Evolutionary conservation across 2,329 filamentous ascomycete genomes (phyloP).

Genomic region (Phialophora chinensis): DNA sequence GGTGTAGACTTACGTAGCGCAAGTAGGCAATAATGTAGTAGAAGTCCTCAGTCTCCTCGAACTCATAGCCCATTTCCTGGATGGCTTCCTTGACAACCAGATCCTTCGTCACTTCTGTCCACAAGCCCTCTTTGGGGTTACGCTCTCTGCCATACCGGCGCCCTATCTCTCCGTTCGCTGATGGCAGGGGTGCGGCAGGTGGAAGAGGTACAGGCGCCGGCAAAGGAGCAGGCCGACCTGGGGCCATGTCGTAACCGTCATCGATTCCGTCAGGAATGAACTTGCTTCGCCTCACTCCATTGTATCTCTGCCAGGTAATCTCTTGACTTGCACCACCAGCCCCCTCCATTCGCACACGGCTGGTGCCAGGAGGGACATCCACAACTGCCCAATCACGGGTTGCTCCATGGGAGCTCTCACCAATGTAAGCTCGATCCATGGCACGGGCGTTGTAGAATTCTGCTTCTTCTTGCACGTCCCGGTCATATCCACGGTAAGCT

Average conservation of each 20-base stretch:
- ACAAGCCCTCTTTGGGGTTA: constrained; percentile 67
- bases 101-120: constrained; percentile 97
- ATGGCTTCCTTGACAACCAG: constrained; percentile 86
- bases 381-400: constrained; percentile 81
- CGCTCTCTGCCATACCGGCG: constrained; percentile 52
- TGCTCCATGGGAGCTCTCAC: constrained; percentile 75
- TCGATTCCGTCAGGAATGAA: constrained; percentile 72
- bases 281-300: constrained; percentile 74
- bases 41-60: constrained; percentile 85
- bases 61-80: constrained; percentile 81
- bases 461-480: constrained; percentile 60
- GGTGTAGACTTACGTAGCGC: constrained; percentile 69
- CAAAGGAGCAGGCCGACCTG: constrained; percentile 49
- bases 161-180: constrained; percentile 47
- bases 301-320: constrained; percentile 79
- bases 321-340: constrained; percentile 76
- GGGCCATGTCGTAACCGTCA: constrained; percentile 60
- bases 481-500: constrained; percentile 49
- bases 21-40: constrained; percentile 95
- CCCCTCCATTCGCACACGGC: constrained; percentile 81
- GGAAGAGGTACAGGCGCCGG: constrained; percentile 33
- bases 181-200: constrained; percentile 41
- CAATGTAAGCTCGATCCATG: constrained; percentile 70
- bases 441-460: constrained; percentile 71
- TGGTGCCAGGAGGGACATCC: constrained; percentile 82